A percentile compares a stretch with the other conserved stretches of the same genome.
phyloP scores from a whole-genome alignment of 108 stramenopile genomes.

The Stephanodiscus triporus region DNA sequence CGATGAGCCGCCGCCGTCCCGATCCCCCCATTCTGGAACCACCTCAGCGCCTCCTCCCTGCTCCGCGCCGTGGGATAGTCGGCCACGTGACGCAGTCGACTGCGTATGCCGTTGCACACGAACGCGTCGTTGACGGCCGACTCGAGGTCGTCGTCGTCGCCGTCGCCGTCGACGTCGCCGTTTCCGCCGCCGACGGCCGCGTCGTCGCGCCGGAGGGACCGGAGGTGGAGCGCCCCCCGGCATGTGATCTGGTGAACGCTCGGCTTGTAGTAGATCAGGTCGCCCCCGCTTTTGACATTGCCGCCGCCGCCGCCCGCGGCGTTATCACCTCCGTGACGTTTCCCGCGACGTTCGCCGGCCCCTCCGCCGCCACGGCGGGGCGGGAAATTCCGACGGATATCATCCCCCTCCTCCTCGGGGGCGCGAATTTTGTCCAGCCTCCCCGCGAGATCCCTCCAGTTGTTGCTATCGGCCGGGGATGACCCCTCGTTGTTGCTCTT shows the following conservation, averaged over 20 bases:
- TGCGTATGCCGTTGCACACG: constrained; percentile 33
- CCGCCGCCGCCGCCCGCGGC: constrained; percentile 6
- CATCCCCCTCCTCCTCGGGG: too few relatives aligned
- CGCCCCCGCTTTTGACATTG: not conserved
- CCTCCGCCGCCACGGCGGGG: not conserved
- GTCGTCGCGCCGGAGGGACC: not conserved
- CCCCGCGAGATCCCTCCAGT: too few relatives aligned
- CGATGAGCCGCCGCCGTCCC: not conserved
- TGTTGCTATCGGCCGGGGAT: too few relatives aligned
- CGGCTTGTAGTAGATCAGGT: constrained; percentile 30
- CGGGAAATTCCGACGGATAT: too few relatives aligned
- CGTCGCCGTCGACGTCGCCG: not conserved
- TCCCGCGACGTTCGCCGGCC: too few relatives aligned
- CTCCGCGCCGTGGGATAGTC: constrained; percentile 36
- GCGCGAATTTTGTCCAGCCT: too few relatives aligned
- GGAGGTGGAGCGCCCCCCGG: constrained; percentile 36
- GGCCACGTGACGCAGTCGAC: constrained; percentile 33
- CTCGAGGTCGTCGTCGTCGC: constrained; percentile 15
- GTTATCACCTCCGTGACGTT: too few relatives aligned
- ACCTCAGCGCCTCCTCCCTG: constrained; percentile 40
- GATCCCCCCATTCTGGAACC: constrained; percentile 18
- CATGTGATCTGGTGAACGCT: constrained; percentile 40
- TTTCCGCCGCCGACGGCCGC: not conserved
- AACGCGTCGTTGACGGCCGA: constrained; percentile 20
- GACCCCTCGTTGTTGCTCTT: too few relatives aligned